A percentile compares a stretch with the other conserved stretches of the same genome.
phyloP scores from a whole-genome alignment of 2,329 filamentous ascomycete genomes.

The Nothopassalora personata region DNA sequence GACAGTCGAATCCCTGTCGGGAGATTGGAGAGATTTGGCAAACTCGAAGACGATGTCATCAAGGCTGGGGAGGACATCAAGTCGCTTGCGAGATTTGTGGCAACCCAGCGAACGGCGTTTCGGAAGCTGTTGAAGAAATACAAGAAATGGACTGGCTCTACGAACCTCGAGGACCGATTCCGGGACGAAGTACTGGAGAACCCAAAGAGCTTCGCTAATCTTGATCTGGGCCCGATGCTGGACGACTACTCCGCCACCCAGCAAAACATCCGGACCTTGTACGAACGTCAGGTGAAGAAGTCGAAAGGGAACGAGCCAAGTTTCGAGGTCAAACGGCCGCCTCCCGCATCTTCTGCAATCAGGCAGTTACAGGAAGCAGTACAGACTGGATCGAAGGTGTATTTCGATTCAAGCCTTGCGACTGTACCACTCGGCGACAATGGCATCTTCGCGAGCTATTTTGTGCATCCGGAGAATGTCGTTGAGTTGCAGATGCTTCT shows the following conservation, averaged over 20 bases:
- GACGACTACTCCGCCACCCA: slow-evolving; percentile 46
- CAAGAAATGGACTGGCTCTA: slow-evolving; percentile 77
- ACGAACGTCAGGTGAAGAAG: slow-evolving; percentile 33
- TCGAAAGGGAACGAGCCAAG: slow-evolving; percentile 9
- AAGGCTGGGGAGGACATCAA: slow-evolving; percentile 66
- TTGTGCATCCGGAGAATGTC: slow-evolving; percentile 51
- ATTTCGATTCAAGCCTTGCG: slow-evolving; percentile 48
- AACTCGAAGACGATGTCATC: slow-evolving; percentile 46
- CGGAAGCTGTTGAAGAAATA: slow-evolving; percentile 84
- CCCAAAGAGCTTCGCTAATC: slow-evolving; percentile 65
- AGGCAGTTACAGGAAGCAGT: slow-evolving; percentile 37
- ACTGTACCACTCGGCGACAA: slow-evolving; percentile 43
- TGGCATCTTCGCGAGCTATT: slow-evolving; percentile 47
- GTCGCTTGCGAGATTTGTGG: slow-evolving; percentile 64
- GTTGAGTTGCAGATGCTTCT: slow-evolving; percentile 51
- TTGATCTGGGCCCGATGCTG: slow-evolving; percentile 54
- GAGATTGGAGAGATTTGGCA: slow-evolving; percentile 47
- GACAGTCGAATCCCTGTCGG: slow-evolving; percentile 38
- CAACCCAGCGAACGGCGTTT: slow-evolving; percentile 70
- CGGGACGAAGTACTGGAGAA: slow-evolving; percentile 59
- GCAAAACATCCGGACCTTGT: slow-evolving; percentile 41
- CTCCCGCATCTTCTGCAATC: slow-evolving; percentile 23
- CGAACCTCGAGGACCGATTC: slow-evolving; percentile 59
- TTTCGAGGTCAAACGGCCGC: slow-evolving; percentile 11
- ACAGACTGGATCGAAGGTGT: slow-evolving; percentile 38